Conservation (phyloP, 176 grass and related monocot genomes). For the Thinopyrum elongatum region DNA sequence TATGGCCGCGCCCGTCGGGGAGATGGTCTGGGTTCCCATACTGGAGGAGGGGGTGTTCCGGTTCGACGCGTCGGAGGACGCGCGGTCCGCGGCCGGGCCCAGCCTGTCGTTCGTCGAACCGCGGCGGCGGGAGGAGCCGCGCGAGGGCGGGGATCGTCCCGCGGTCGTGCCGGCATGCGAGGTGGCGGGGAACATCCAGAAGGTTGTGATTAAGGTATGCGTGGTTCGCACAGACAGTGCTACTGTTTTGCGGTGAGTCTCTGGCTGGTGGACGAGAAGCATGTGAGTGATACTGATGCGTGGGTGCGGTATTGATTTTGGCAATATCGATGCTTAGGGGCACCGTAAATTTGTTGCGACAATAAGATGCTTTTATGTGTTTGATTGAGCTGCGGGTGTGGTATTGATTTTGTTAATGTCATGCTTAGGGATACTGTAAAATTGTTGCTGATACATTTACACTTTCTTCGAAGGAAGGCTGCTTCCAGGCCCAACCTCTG, state of each 20-base stretch:
- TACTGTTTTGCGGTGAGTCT: neutral
- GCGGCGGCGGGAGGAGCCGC: slow-evolving; percentile 44
- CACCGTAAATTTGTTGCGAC: neutral
- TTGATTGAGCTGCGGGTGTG: neutral
- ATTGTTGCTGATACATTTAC: slow-evolving; percentile 1
- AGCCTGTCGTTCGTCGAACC: slow-evolving; percentile 76
- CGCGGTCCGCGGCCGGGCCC: slow-evolving; percentile 52
- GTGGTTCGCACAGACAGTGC: neutral
- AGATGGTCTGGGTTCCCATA: slow-evolving; percentile 56
- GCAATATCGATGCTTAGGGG: neutral
- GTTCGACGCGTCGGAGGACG: slow-evolving; percentile 67
- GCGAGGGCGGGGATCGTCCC: slow-evolving; percentile 29
- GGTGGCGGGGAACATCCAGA: slow-evolving; percentile 43
- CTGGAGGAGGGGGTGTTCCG: slow-evolving; percentile 82
- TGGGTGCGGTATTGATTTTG: neutral
- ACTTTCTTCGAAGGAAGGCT: neutral
- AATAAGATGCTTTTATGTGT: neutral
- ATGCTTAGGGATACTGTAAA: no score
- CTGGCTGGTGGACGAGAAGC: neutral
- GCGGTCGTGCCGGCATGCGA: slow-evolving; percentile 48
- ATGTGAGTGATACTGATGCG: neutral
- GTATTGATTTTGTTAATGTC: neutral
- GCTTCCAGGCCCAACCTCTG: neutral
- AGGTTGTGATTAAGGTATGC: slow-evolving; percentile 67
- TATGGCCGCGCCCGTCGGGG: neutral